Base-by-base conservation (phyloP, 805 yeast genomes). In the Kodamaea nitidulidarum region DNA sequence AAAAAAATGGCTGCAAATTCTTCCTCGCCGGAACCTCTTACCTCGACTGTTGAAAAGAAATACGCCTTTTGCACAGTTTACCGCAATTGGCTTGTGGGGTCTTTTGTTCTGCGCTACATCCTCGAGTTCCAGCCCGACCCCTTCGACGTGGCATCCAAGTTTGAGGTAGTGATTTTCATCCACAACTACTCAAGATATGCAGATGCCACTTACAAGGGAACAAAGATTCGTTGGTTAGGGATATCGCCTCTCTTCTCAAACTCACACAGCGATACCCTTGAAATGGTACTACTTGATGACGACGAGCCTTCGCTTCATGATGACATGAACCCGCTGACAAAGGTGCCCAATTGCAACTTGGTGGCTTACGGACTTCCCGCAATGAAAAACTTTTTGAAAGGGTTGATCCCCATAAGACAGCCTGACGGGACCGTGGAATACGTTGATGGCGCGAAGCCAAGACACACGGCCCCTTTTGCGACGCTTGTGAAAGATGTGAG, bases 171-270 rank as follows among this genome's bases (percentile, higher is more conserved):
- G 14, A 20, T 39, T 27, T 39, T 33, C 15, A 25, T 28, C 6
- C 40, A 35, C 37, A 40, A 45, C 39, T 36, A 43, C 32, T 36
- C 33, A 7, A 34, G 39, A 3, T 45, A 34, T 21, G 38, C 48
- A 8, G 48, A 45, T 31, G 36, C 44, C 11, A 15, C 39, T 7
- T 45, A 39, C 42, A 45, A 42, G 28, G 41, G 41, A n/a, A 45
- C 40, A 8, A 34, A 38, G 26, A 20, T 42, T 18, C 29, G 48
- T 17, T 42, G 45, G 40, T 31, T 38, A 18, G 46, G 46, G 22
- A 37, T 40, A 2, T 21, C 46, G 7, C 35, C 42, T 7, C n/a
- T 32, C 3, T 15, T 25, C 17, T 17, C 28, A 8, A 34, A 24
- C 21, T 11, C 32, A 4, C 16, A 14, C 17, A 11, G 29, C 10